Evolutionary conservation across 257 asterid genomes (phyloP).

Genomic region (Marsdenia floribunda): DNA sequence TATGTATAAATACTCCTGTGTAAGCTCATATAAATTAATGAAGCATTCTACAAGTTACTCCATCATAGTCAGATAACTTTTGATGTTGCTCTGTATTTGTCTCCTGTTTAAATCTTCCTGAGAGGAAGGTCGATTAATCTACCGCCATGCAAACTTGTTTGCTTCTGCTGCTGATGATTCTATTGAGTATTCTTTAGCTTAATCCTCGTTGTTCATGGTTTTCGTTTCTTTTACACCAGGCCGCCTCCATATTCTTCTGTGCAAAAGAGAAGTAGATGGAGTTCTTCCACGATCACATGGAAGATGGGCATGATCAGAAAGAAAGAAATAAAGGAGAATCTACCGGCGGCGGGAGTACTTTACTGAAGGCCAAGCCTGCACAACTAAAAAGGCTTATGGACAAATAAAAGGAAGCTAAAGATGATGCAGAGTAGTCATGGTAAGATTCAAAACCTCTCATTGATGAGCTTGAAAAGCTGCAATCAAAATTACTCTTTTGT

Average conservation of each 20-base stretch:
- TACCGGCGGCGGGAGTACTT: neutral
- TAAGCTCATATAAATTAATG: too few species aligned
- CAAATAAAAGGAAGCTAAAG: constrained; percentile 50
- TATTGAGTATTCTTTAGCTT: neutral
- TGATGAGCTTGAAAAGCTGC: constrained; percentile 53
- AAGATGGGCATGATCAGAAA: neutral
- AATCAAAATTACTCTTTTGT: too few species aligned
- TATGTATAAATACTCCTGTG: too few species aligned
- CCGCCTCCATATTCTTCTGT: neutral
- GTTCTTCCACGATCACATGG: neutral
- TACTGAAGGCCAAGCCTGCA: constrained; percentile 20
- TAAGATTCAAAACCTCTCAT: constrained; percentile 56
- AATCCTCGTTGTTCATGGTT: too few species aligned
- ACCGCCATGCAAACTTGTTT: neutral
- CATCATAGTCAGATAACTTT: too few species aligned
- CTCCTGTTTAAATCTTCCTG: too few species aligned
- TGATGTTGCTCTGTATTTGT: too few species aligned
- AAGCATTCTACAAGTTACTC: too few species aligned
- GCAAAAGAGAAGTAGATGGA: constrained; percentile 8
- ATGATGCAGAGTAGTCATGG: constrained; percentile 57
- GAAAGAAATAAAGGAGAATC: constrained; percentile 9
- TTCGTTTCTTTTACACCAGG: neutral
- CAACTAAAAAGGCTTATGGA: constrained; percentile 35
- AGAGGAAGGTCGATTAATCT: too few species aligned
- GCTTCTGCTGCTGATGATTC: neutral